phyloP scores from a whole-genome alignment of 2,329 filamentous ascomycete species.

The Periconia macrospinosa region DNA sequence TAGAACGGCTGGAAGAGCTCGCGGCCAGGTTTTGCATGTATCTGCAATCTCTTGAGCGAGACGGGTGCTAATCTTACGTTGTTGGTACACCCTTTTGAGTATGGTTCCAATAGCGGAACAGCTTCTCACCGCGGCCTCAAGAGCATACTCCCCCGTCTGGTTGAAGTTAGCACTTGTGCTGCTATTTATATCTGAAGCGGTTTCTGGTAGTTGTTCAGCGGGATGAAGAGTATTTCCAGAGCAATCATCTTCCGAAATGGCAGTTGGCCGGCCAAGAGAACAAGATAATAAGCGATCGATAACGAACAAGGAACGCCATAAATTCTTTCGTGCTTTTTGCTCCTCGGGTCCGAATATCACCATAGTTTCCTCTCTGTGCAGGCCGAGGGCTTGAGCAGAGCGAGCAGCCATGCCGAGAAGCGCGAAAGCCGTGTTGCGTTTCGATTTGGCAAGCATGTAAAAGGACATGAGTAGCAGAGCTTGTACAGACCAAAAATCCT shows the following conservation, averaged over 20 bases:
- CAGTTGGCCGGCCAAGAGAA: slow-evolving; percentile 63
- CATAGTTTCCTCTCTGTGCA: slow-evolving; percentile 64
- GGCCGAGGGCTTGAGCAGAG: slow-evolving; percentile 63
- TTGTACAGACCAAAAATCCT: slow-evolving; percentile 67
- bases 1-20: slow-evolving; percentile 51
- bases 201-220: slow-evolving; percentile 24
- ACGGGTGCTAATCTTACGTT: slow-evolving; percentile 60
- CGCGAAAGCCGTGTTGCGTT: slow-evolving; percentile 64
- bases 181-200: slow-evolving; percentile 15
- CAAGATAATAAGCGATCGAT: slow-evolving; percentile 66
- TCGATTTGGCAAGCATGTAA: slow-evolving; percentile 65
- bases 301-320: slow-evolving; percentile 68
- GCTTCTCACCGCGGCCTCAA: slow-evolving; percentile 61
- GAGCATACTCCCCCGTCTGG: slow-evolving; percentile 44
- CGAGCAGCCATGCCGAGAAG: slow-evolving; percentile 65
- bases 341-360: slow-evolving; percentile 54
- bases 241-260: slow-evolving; percentile 65
- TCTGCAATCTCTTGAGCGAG: slow-evolving; percentile 61
- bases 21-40: slow-evolving; percentile 56
- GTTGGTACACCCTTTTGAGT: slow-evolving; percentile 62
- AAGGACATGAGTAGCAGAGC: slow-evolving; percentile 65
- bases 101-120: slow-evolving; percentile 62
- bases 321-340: slow-evolving; percentile 55
- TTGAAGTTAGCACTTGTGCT: slow-evolving; percentile 23
- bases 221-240: slow-evolving; percentile 51